phyloP scores from a whole-genome alignment of 257 asterid genomes.

The Linaria vulgaris region DNA sequence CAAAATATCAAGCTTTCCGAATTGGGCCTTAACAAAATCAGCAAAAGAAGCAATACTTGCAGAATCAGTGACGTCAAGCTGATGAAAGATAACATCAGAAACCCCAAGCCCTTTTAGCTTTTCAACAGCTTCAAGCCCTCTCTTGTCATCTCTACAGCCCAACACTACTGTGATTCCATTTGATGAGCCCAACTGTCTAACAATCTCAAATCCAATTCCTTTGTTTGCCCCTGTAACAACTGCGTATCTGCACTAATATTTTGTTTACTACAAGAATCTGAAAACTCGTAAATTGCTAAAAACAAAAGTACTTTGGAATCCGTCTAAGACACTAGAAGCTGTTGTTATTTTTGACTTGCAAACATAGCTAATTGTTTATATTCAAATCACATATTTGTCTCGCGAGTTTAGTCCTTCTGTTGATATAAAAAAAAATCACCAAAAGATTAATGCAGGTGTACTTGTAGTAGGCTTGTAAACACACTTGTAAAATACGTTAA shows the following conservation, averaged over 20 bases:
- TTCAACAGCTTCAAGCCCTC: constrained; percentile 41
- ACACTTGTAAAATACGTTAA: no score
- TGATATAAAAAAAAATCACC: no score
- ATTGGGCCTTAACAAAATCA: constrained; percentile 34
- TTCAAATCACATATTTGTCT: no score
- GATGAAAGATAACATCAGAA: constrained; percentile 45
- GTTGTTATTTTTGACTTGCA: no score
- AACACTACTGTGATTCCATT: constrained; percentile 41
- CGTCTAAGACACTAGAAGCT: no score
- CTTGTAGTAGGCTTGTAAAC: no score
- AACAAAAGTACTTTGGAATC: no score
- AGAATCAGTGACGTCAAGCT: constrained; percentile 47
- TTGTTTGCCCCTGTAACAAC: constrained; percentile 54
- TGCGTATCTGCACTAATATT: constrained; percentile 35
- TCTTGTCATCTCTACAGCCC: constrained; percentile 46
- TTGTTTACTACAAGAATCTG: no score
- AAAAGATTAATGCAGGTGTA: no score
- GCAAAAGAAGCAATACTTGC: constrained; percentile 35
- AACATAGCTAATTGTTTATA: no score
- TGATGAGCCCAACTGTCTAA: constrained; percentile 38
- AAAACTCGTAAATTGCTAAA: no score
- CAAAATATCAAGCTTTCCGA: constrained; percentile 56
- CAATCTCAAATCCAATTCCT: constrained; percentile 50
- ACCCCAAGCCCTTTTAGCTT: constrained; percentile 28
- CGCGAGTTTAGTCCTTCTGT: no score